Evolutionary conservation across 192 early-diverging fungal genomes (phyloP), one percentile per base, ranked within the genome.

Genomic region (Coemansia sp.): DNA sequence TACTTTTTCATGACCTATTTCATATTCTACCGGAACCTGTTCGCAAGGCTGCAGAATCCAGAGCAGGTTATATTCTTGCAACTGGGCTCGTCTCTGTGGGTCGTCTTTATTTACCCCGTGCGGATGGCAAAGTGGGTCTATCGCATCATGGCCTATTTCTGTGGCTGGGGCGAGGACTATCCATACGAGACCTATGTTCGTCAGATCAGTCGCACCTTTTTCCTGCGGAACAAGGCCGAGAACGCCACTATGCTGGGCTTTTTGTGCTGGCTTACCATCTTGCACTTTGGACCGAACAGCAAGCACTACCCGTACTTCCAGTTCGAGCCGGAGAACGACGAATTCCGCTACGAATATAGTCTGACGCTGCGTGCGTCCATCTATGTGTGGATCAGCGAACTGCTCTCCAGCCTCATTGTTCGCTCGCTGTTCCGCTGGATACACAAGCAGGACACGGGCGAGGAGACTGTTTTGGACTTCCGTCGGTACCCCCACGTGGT

Each of bases 1-100:
- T 92, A 92, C 62, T 92, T 89, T 57, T 90, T 88, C 68, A 89
- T 90, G 85, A 88, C 89, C 21, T 92, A 92, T 66, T 92, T 90
- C 64, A 89, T 92, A 59, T 92, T 92, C 66, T 90, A 92, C 72
- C 84, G 90, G 50, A 92, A 89, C 59, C 64, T 92, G 56, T 92
- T 92, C 74, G 89, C 87, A 18, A 84, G 89, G 1, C 73, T 92
- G 37, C 86, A 89, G 60, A 86, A 87, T 3, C 82, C 82, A 14
- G 85, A 89, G 41, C 89, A 90, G 58, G 88, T 89, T 39, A 66
- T 88, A 20, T 64, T 84, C 18, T 77, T 92, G 48, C 90, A 92
- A 68, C 64, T 88, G 37, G 89, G 81, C 6, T 88, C 86, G 16
- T 89, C 87, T 2, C 82, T 92, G 39, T 89, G 90, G 88, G 87